Conservation (phyloP, 352 stramenopile species). For the Bremia lactucae region DNA sequence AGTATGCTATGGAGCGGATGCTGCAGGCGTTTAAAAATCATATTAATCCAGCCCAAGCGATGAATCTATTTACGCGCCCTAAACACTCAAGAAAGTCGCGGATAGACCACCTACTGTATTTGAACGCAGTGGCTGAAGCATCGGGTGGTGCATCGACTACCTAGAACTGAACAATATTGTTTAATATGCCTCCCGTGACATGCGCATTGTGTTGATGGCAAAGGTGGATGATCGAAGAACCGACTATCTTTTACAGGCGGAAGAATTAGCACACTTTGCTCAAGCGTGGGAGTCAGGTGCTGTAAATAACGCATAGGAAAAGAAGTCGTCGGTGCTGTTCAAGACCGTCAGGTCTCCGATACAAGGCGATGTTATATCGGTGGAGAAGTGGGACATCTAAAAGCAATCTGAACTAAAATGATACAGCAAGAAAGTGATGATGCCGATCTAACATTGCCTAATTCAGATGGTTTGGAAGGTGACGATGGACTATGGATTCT, state of each 20-base stretch:
- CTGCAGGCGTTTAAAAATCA: background rate
- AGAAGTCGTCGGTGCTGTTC: background rate
- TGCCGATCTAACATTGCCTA: too few relatives aligned
- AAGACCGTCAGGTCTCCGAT: too few relatives aligned
- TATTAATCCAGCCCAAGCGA: background rate
- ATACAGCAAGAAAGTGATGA: too few relatives aligned
- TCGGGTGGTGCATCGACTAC: background rate
- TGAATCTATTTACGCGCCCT: background rate
- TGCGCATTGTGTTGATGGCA: background rate
- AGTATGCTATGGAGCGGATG: background rate
- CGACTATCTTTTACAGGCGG: background rate
- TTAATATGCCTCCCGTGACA: background rate
- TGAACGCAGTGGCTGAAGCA: background rate
- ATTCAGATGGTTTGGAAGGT: too few relatives aligned
- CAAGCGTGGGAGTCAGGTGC: background rate
- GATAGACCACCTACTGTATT: too few relatives aligned
- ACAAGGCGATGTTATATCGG: too few relatives aligned
- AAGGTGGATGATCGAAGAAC: background rate
- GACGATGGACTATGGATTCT: too few relatives aligned
- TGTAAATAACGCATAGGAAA: background rate
- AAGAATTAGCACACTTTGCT: background rate
- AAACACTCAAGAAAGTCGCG: background rate
- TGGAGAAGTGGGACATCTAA: too few relatives aligned
- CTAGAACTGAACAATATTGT: background rate
- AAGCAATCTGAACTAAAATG: too few relatives aligned